Conservation (phyloP, 148 eudicot species). For the Chenopodium suecicum region DNA sequence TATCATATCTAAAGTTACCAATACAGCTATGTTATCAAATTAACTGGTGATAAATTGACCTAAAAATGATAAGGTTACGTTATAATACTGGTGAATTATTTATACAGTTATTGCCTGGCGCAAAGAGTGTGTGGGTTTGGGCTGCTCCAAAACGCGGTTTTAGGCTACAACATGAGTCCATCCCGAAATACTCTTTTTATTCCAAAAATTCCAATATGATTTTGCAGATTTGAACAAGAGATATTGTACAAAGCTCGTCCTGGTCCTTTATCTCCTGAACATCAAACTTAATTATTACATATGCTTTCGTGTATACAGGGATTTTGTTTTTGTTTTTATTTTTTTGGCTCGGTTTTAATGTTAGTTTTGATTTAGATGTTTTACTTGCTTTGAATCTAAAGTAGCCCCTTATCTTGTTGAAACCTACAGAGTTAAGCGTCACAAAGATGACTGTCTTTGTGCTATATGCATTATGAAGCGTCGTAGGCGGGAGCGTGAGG, state of each 20-base stretch:
- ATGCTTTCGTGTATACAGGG: neutral
- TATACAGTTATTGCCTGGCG: too few species aligned
- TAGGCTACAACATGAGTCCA: too few species aligned
- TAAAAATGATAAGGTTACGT: neutral
- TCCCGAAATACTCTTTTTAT: too few species aligned
- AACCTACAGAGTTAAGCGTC: constrained; percentile 64
- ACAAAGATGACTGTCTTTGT: constrained; percentile 94
- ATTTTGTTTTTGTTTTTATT: neutral
- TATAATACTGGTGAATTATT: too few species aligned
- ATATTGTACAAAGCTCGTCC: too few species aligned
- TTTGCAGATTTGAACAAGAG: too few species aligned
- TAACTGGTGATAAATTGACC: neutral
- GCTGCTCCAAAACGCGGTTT: too few species aligned
- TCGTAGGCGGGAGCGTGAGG: constrained; percentile 83
- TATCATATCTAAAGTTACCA: neutral
- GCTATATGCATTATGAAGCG: constrained; percentile 98
- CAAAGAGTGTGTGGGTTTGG: too few species aligned
- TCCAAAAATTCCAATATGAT: too few species aligned
- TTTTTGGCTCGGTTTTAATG: neutral
- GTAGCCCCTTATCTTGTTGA: neutral
- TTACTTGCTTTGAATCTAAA: neutral
- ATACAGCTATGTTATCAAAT: neutral
- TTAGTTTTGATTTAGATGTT: neutral
- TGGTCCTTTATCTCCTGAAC: too few species aligned
- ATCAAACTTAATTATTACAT: neutral